Percentiles rank a stretch among this genome's conserved stretches.
phyloP scores from a whole-genome alignment of 2,329 filamentous ascomycete species.

The Nemania sp. region DNA sequence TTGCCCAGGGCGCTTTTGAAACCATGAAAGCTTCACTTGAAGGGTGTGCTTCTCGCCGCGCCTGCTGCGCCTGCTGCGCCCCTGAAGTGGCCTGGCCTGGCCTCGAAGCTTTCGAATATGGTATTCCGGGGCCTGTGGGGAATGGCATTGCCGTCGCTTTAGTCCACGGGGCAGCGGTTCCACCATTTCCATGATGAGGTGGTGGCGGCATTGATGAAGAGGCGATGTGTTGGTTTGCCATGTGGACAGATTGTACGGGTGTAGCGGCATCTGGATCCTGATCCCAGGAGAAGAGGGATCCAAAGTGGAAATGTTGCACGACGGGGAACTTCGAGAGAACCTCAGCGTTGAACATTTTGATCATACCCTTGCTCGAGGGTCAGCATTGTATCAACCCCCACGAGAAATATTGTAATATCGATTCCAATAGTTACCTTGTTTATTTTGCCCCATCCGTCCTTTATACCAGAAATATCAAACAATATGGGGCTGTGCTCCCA shows the following conservation, averaged over 20 bases:
- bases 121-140: constrained; percentile 39
- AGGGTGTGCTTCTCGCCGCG: constrained; percentile 28
- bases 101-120: constrained; percentile 36
- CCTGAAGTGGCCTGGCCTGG: constrained; percentile 30
- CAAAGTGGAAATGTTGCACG: constrained; percentile 93
- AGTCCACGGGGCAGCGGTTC: constrained; percentile 53
- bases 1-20: constrained; percentile 37
- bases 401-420: background rate
- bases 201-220: constrained; percentile 37
- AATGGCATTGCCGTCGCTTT: constrained; percentile 48
- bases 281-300: constrained; percentile 79
- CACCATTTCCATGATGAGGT: constrained; percentile 31
- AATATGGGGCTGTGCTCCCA: constrained; percentile 96
- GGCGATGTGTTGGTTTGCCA: constrained; percentile 56
- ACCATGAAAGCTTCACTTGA: constrained; percentile 21
- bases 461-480: constrained; percentile 91
- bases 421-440: constrained; percentile 65
- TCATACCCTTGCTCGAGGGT: constrained; percentile 72
- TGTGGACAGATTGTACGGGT: constrained; percentile 59
- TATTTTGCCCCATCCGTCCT: constrained; percentile 96
- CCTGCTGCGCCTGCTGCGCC: constrained; percentile 31
- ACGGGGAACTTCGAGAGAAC: constrained; percentile 96
- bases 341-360: constrained; percentile 99
- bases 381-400: background rate
- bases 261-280: constrained; percentile 62